Percentiles rank a stretch among this genome's conserved stretches.
Conservation (phyloP, 2,329 filamentous ascomycete genomes). For the Nemania sp. region DNA sequence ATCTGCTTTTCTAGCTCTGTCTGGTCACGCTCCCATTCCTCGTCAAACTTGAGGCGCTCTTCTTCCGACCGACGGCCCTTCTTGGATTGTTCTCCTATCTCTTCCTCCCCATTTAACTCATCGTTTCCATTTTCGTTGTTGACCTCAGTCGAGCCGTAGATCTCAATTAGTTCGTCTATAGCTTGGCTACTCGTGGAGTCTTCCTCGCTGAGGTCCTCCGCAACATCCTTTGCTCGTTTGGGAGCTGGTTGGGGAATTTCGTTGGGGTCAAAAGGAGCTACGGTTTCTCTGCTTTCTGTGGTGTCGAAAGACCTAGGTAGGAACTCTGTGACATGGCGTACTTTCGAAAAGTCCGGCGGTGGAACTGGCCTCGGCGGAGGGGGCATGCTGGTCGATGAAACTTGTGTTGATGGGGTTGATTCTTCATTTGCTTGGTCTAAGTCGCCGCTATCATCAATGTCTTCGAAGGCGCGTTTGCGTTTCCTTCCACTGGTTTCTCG, state of each 20-base stretch:
- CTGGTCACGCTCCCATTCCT: slow-evolving; percentile 73
- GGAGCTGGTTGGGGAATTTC: slow-evolving; percentile 45
- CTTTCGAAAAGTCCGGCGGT: slow-evolving; percentile 48
- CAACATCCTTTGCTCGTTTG: slow-evolving; percentile 45
- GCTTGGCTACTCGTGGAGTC: slow-evolving; percentile 55
- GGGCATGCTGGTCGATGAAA: slow-evolving; percentile 48
- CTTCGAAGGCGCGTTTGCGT: slow-evolving; percentile 58
- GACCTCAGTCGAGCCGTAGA: slow-evolving; percentile 52
- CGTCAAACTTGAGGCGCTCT: slow-evolving; percentile 66
- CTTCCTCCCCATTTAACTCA: slow-evolving; percentile 56
- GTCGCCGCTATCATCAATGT: slow-evolving; percentile 52
- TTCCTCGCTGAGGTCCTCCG: slow-evolving; percentile 47
- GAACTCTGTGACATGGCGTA: slow-evolving; percentile 49
- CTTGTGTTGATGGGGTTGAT: slow-evolving; percentile 31
- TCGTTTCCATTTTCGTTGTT: slow-evolving; percentile 47
- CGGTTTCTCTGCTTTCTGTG: slow-evolving; percentile 45
- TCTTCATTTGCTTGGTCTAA: slow-evolving; percentile 42
- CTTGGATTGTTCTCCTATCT: slow-evolving; percentile 29
- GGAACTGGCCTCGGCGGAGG: slow-evolving; percentile 50
- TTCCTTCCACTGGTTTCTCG: slow-evolving; percentile 55
- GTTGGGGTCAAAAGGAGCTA: slow-evolving; percentile 49
- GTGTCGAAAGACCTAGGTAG: slow-evolving; percentile 49
- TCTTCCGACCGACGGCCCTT: slow-evolving; percentile 36
- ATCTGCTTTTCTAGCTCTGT: slow-evolving; percentile 77
- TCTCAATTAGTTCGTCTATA: slow-evolving; percentile 57